Evolutionary conservation across 2,329 filamentous ascomycete genomes (phyloP).

Genomic region (Talaromyces marneffei): DNA sequence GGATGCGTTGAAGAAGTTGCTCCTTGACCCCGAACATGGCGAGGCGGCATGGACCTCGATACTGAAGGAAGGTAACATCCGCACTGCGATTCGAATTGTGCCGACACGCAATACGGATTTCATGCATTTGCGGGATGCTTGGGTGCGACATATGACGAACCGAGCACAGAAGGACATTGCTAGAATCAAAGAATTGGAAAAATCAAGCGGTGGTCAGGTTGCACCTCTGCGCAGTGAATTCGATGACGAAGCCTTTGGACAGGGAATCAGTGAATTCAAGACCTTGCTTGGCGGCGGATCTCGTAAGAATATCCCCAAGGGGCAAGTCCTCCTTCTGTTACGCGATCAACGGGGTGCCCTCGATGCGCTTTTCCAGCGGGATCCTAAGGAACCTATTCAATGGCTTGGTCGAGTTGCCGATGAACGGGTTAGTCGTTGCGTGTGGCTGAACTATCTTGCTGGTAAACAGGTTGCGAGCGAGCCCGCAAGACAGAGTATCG

Average conservation of each 20-base stretch:
- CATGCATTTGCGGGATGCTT: constrained; percentile 82
- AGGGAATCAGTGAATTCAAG: constrained; percentile 71
- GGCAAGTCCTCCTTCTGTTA: constrained; percentile 67
- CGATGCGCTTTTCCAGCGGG: constrained; percentile 59
- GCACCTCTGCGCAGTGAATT: constrained; percentile 38
- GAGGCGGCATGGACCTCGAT: constrained; percentile 70
- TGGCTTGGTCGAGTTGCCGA: constrained; percentile 68
- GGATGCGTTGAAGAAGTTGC: constrained; percentile 59
- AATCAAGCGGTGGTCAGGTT: constrained; percentile 6
- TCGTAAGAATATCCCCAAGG: constrained; percentile 65
- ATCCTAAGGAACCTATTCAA: constrained; percentile 43
- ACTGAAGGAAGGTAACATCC: constrained; percentile 60
- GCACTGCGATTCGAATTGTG: constrained; percentile 74
- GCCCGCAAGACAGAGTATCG: constrained; percentile 69
- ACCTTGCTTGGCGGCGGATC: constrained; percentile 69
- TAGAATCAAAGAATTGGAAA: constrained; percentile 31
- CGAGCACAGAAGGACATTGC: constrained; percentile 57
- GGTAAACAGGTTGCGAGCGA: constrained; percentile 85
- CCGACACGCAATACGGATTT: constrained; percentile 95
- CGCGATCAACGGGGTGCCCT: constrained; percentile 62
- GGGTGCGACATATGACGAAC: constrained; percentile 76
- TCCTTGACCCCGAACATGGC: constrained; percentile 64
- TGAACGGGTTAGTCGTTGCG: constrained; percentile 69
- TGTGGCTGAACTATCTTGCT: constrained; percentile 88
- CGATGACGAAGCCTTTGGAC: constrained; percentile 69